Conservation (phyloP, 305 asterid species). For the Fraxinus albicans region DNA sequence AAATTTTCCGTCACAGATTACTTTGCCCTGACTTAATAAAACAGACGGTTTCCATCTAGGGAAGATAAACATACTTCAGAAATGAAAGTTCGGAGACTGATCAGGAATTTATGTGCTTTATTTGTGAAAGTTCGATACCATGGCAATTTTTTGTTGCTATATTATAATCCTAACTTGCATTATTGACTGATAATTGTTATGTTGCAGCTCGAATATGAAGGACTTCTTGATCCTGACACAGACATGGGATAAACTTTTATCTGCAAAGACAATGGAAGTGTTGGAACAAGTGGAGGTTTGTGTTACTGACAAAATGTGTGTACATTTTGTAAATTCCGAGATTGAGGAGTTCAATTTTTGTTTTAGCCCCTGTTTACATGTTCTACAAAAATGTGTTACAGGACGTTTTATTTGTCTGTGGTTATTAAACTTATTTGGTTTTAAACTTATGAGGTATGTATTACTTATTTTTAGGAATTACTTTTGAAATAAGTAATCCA, state of each 20-base stretch:
- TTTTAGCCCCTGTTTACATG: constrained; percentile 1
- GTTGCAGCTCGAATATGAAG: constrained; percentile 64
- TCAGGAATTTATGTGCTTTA: not conserved
- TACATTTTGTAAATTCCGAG: constrained; percentile 30
- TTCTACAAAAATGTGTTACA: not conserved
- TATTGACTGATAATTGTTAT: not conserved
- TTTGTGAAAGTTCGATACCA: not conserved
- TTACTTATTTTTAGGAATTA: not conserved
- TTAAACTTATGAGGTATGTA: not conserved
- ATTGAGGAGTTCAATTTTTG: constrained; percentile 11
- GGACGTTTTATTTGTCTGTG: not conserved
- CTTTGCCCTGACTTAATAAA: not conserved
- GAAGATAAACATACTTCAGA: not conserved
- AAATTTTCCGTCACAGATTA: not conserved
- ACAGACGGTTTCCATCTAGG: not conserved
- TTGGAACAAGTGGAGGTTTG: not conserved
- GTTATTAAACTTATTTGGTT: not conserved
- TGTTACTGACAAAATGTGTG: constrained; percentile 18
- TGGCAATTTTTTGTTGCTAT: not conserved
- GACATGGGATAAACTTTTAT: constrained; percentile 38
- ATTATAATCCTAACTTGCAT: not conserved
- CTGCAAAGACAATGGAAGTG: not conserved
- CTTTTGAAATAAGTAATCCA: not conserved
- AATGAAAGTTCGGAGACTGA: not conserved
- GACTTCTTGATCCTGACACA: constrained; percentile 43